Evolutionary conservation across 1,139 yeast genomes (phyloP), one percentile per base, ranked within the genome.

Genomic region (Magnusiomyces clavatus): DNA sequence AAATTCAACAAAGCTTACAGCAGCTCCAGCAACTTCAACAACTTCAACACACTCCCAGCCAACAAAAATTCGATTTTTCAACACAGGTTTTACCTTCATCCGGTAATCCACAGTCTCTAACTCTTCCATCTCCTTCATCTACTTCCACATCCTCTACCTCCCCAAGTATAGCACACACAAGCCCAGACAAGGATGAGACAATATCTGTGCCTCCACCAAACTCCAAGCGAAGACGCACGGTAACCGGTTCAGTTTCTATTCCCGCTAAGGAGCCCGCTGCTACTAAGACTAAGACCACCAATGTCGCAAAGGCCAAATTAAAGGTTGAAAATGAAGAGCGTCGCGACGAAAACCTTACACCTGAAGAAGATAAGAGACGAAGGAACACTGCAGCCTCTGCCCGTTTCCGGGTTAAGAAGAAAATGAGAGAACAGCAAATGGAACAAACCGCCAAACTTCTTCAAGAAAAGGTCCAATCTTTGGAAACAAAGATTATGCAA

Each of bases 351-450:
- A 36, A 37, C 20, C 20, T 38, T 14, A 19, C 47, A 17, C 40
- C 76, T 10, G 82, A 78, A 52, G 73, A 75, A 53, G 86, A 82
- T 65, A 84, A 85, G 66, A 76, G 89, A 49, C 75, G 85, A 49
- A 75, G 90, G 57, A 85, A 84, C 69, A 83, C 92, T 0, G 90
- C 89, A 0, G 95, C 95, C 1, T 79, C 85, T 47, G 92, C 92
- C 1, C 72, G 94, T 55, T 83, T 86, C 72, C 74, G 95, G 57
- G 80, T 83, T 61, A 86, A 84, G 73, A 86, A 84, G 76, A 88
- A 86, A 72, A 61, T 82, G 66, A 83, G 86, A 63, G 96, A 88
- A 67, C 88, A 83, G 66, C 90, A 87, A 65, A 80, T 87, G 83
- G 95, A 87, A 67, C 74, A 75, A 45, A 79, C 77, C 52, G 74